phyloP scores from a whole-genome alignment of 1,139 yeast genomes.

The Hemisphaericaspora xylofermentans region DNA sequence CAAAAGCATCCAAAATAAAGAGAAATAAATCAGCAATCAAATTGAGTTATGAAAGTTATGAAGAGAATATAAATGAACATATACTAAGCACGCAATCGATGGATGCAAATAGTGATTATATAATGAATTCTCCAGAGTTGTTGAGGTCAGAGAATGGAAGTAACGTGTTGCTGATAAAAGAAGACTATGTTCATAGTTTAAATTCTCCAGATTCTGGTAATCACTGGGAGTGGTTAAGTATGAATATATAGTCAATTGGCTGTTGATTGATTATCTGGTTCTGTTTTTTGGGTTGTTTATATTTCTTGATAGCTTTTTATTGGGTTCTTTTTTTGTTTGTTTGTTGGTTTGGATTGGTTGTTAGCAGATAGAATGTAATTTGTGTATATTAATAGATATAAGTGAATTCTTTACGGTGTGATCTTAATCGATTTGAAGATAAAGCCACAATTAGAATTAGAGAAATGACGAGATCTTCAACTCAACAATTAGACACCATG shows the following conservation, averaged over 20 bases:
- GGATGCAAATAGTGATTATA: background rate
- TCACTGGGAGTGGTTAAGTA: slow-evolving; percentile 42
- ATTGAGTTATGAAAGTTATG: slow-evolving; percentile 1
- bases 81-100: background rate
- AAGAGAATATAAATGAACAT: slow-evolving; percentile 2
- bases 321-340: background rate
- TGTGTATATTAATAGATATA: slow-evolving; percentile 1
- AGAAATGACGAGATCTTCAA: no score
- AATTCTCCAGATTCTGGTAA: slow-evolving; percentile 13
- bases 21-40: slow-evolving; percentile 8
- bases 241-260: slow-evolving; percentile 25
- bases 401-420: background rate
- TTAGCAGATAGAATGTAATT: background rate
- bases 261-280: background rate
- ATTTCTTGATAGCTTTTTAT: background rate
- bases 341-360: background rate
- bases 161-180: slow-evolving; percentile 2
- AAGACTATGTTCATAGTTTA: background rate
- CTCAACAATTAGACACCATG: no score
- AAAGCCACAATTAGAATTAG: no score
- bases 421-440: no score
- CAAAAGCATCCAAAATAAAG: slow-evolving; percentile 8
- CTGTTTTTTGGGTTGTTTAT: background rate
- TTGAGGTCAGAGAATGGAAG: background rate
- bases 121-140: background rate